These are phyloP conservation scores for Acanthamoeba royreba DNA, from an alignment of 208 protist genomes.

Conservation along the genomic window DNA sequence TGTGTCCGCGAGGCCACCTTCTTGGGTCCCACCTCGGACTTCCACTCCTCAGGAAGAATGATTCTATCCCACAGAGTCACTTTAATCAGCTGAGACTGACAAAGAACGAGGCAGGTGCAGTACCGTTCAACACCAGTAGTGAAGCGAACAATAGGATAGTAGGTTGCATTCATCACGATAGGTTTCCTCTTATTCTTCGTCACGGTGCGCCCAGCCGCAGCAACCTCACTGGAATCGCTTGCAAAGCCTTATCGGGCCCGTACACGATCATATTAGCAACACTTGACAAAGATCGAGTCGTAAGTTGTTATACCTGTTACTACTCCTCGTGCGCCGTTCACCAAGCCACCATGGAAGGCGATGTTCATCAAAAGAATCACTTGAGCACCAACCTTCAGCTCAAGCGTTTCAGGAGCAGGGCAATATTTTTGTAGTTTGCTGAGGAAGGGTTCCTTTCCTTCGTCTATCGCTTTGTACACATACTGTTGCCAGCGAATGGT, in stretches of 20 bases:
- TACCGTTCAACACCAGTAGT: slow-evolving; percentile 18
- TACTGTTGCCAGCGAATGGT: not conserved
- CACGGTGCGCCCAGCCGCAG: not conserved
- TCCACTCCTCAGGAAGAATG: slow-evolving; percentile 38
- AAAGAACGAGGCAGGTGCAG: not conserved
- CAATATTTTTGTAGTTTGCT: slow-evolving; percentile 26
- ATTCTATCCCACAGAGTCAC: not conserved
- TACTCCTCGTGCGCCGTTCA: slow-evolving; percentile 70
- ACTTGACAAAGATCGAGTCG: no score
- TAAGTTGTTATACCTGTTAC: not conserved
- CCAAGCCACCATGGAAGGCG: slow-evolving; percentile 39
- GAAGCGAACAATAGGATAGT: slow-evolving; percentile 18
- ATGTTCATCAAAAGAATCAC: slow-evolving; percentile 77
- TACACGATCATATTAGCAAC: no score
- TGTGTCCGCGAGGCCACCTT: slow-evolving; percentile 53
- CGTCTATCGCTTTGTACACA: not conserved
- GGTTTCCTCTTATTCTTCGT: not conserved
- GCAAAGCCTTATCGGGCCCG: not conserved
- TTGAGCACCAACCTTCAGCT: slow-evolving; percentile 27
- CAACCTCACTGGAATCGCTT: not conserved
- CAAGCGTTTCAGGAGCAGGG: not conserved
- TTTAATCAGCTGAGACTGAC: not conserved
- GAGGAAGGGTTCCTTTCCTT: slow-evolving; percentile 25
- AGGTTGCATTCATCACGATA: not conserved
- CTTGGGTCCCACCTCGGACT: not conserved